A percentile compares a stretch with the other conserved stretches of the same genome.
Evolutionary conservation across 345 rosid genomes (phyloP).

Genomic region (Triadica sebifera): DNA sequence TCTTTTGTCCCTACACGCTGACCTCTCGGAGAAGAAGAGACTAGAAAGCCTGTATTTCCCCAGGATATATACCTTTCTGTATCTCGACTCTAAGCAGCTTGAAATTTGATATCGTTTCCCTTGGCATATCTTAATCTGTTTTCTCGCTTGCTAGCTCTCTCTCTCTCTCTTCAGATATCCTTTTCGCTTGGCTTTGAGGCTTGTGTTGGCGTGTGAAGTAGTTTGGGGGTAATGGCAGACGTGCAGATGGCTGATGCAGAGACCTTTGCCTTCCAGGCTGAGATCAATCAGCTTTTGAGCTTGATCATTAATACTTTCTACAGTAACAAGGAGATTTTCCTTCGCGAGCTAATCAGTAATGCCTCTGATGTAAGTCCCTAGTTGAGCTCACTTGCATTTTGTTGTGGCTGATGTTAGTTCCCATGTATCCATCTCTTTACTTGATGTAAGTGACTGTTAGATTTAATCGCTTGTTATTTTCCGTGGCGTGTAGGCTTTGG

Average conservation of each 20-base stretch:
- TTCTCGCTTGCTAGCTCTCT: not conserved
- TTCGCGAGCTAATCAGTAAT: conserved; percentile 69
- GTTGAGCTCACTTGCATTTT: not conserved
- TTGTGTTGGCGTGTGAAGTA: not conserved
- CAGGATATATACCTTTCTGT: conserved; percentile 19
- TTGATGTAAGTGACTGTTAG: no score
- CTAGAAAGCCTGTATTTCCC: conserved; percentile 32
- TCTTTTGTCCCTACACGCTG: not conserved
- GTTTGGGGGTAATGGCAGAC: conserved; percentile 47
- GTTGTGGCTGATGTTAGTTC: not conserved
- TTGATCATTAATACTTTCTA: conserved; percentile 90
- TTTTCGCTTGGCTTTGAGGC: not conserved
- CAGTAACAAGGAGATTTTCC: conserved; percentile 90
- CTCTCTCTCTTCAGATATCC: no score
- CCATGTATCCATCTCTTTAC: not conserved
- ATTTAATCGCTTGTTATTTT: no score
- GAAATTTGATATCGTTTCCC: not conserved
- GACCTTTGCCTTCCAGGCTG: conserved; percentile 92
- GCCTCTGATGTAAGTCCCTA: conserved; percentile 53
- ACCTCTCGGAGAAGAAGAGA: conserved; percentile 35
- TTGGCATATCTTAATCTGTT: not conserved
- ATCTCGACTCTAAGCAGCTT: fast-evolving
- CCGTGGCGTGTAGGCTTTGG: conserved; percentile 53
- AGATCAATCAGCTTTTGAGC: conserved; percentile 82
- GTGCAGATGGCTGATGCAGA: conserved; percentile 75